Base-by-base conservation (phyloP, 1,284 basidiomycete genomes). In the Austroboletus rostrupii region DNA sequence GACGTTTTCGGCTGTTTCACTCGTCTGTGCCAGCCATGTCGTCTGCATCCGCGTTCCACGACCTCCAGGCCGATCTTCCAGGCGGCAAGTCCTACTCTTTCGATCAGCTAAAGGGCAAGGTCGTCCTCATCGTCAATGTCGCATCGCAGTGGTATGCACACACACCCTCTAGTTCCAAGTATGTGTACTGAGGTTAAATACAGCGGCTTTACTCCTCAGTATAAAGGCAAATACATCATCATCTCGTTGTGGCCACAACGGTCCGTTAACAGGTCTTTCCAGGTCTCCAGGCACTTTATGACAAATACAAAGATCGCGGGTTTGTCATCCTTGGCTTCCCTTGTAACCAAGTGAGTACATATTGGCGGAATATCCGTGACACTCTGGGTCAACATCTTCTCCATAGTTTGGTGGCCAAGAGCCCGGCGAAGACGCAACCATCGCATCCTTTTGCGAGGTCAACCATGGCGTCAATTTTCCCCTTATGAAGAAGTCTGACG, bases 131-230 rank as follows among this genome's bases (percentile, higher is more conserved):
- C 50, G 87, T 89, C 50, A 90, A 90, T 61, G 77, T 79, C 45
- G 87, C 87, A 20, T 87, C 85, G 10, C 71, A 80, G 60, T 89
- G 87, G 87, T 87, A 60, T 43, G 78, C 61, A 12, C 33, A 37
- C 9, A 13, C 1, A 12, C 28, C 14, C 12, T 39, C 53, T 40
- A 20, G 20, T 39, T 41, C 9, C 13, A 33, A 20, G 3, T 6
- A 16, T n/a, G 37, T 26, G 45, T 13, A 38, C 47, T 49, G 38
- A 50, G 48, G 35, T 52, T 16, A 31, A 36, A 37, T 48, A 19
- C 52, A 89, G 90, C 63, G 91, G 92, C 29, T 91, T 94, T 62
- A 92, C 91, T 7, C 87, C 89, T 10, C 92, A 96, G 69, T 94
- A 94, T 72, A 87, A 81, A 65, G 90, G 83, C 76, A 43, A 33